Conservation (phyloP, 129 eudicot genomes). For the Saposhnikovia divaricata region DNA sequence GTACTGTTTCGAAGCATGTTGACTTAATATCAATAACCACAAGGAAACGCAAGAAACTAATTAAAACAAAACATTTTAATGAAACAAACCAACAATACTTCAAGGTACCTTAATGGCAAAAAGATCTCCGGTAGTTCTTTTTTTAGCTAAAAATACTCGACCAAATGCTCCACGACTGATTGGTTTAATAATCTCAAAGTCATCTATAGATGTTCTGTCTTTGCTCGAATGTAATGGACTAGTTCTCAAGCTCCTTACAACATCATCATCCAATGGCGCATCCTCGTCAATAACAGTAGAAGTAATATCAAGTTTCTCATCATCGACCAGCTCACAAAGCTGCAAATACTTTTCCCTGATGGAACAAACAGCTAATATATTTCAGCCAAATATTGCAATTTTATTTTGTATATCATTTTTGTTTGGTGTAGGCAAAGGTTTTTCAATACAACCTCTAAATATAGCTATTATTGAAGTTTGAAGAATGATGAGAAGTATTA, state of each 20-base stretch:
- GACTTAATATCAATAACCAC: neutral
- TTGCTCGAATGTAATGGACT: slow-evolving; percentile 81
- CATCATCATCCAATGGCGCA: slow-evolving; percentile 95
- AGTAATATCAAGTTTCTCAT: slow-evolving; percentile 68
- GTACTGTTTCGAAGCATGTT: neutral
- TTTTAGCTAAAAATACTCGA: slow-evolving; percentile 84
- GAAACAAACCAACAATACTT: neutral
- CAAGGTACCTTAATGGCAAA: slow-evolving; percentile 83
- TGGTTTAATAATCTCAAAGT: slow-evolving; percentile 91
- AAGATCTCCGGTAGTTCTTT: slow-evolving; percentile 92
- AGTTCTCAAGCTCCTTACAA: slow-evolving; percentile 77
- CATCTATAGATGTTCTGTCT: slow-evolving; percentile 91
- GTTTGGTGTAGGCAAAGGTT: slow-evolving; percentile 58
- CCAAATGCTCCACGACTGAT: slow-evolving; percentile 99
- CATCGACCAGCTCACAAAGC: slow-evolving; percentile 86
- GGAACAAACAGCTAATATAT: slow-evolving; percentile 7
- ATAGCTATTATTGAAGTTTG: neutral
- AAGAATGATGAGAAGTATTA: neutral
- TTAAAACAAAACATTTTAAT: neutral
- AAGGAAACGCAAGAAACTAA: neutral
- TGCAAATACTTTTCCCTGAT: slow-evolving; percentile 93
- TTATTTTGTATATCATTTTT: slow-evolving; percentile 85
- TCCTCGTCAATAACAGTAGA: slow-evolving; percentile 87
- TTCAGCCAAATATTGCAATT: slow-evolving; percentile 50
- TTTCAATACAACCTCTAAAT: neutral